Base-by-base conservation (phyloP, 108 stramenopile genomes). In the Discostella pseudostelligera region DNA sequence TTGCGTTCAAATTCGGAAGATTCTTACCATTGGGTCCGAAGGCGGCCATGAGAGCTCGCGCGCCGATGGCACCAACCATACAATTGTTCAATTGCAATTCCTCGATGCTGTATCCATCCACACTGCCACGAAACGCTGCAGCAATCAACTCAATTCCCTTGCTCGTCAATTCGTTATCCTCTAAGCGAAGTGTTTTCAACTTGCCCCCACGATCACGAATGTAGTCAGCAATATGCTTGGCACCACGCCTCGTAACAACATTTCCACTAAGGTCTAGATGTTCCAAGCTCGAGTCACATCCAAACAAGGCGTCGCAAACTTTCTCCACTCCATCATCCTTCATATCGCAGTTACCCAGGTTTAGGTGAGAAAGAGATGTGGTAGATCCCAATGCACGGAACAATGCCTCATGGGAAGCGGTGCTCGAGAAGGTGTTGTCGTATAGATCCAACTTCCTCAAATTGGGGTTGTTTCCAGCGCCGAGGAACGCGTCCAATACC, bases 111-210 rank as follows among this genome's bases (percentile, higher is more conserved):
- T 47, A 42, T 8, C 74, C 73, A 57, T 72, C 71, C 20, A 59
- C 80, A 21, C 74, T 70, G 42, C 54, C 49, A 56, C 72, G 67
- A 67, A 77, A 73, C 10, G 76, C 76, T 20, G 45, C 39, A 0
- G 72, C 68, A 63, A 81, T 77, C n/a, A 16, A 39, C 66, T 32
- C 65, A 4, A 61, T 71, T 13, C 80, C 80, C 46, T 51, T 70
- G 11, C 65, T 68, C 14, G 76, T 77, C 21, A 81, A 35, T 61
- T 78, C 76, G 57, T 86, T 86, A 48, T 86, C 85, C 12, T 76
- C 71, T 24, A 80, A 35, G 26, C 58, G 68, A 36, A 86, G 53
- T 22, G 63, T 51, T 51, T 65, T 79, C 43, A 78, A 35, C 28
- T 62, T 70, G 47, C 60, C 66, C 56, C 65, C 65, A 48, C 73